A percentile compares a stretch with the other conserved stretches of the same genome.
These are phyloP conservation scores for Plantago elongata DNA, from an alignment of 257 asterid species.

Conservation along the genomic window DNA sequence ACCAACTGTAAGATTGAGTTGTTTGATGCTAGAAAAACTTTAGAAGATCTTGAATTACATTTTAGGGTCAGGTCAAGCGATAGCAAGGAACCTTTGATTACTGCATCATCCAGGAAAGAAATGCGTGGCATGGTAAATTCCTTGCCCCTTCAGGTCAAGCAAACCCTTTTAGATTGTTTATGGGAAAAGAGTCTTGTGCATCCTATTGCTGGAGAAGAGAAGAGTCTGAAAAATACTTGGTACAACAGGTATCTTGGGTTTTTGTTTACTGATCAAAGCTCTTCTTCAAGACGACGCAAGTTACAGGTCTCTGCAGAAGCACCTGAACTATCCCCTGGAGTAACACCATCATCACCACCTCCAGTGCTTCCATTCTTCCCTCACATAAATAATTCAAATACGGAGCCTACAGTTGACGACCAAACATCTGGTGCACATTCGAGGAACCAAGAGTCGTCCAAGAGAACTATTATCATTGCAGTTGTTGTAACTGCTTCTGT, in stretches of 20 bases:
- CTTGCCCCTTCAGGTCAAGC: slow-evolving; percentile 46
- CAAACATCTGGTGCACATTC: slow-evolving; percentile 27
- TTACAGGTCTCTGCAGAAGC: slow-evolving; percentile 46
- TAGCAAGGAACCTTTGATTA: slow-evolving; percentile 20
- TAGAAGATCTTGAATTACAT: slow-evolving; percentile 36
- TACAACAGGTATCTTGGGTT: slow-evolving; percentile 36
- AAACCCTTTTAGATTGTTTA: slow-evolving; percentile 50
- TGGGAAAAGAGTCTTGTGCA: slow-evolving; percentile 33
- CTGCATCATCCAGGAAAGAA: slow-evolving; percentile 30
- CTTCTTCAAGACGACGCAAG: slow-evolving; percentile 44
- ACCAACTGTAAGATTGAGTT: slow-evolving; percentile 53
- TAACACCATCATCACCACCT: slow-evolving; percentile 38
- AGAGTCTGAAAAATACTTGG: slow-evolving; percentile 30
- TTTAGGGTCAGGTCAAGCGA: slow-evolving; percentile 17
- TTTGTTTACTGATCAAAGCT: slow-evolving; percentile 29
- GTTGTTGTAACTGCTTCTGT: slow-evolving; percentile 60
- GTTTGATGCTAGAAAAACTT: slow-evolving; percentile 34
- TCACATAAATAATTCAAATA: slow-evolving; percentile 22
- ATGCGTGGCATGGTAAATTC: slow-evolving; percentile 16
- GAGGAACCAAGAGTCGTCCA: slow-evolving; percentile 26
- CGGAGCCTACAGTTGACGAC: slow-evolving; percentile 32
- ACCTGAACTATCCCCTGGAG: slow-evolving; percentile 50
- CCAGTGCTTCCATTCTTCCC: slow-evolving; percentile 48
- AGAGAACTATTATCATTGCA: slow-evolving; percentile 46
- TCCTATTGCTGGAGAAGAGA: slow-evolving; percentile 38